Conservation (phyloP, 345 rosid species). For the Sisymbrium altissimum region DNA sequence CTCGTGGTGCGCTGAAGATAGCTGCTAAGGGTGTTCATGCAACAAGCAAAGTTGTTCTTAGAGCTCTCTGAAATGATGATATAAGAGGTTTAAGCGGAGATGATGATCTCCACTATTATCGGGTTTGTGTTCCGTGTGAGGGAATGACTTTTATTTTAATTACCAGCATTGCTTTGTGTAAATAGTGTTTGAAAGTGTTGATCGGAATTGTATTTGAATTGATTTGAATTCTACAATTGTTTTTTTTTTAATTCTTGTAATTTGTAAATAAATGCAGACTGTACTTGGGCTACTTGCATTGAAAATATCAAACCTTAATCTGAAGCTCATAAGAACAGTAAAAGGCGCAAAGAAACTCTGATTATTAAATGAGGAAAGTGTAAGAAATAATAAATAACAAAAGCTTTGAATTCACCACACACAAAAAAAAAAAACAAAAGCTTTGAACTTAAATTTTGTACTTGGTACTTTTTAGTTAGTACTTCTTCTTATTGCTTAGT, state of each 20-base stretch:
- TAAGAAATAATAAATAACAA: no score
- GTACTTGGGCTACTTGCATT: no score
- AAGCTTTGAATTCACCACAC: no score
- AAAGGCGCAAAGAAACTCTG: no score
- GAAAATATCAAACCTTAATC: no score
- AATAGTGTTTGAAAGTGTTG: conserved; percentile 33
- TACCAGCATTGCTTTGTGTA: conserved; percentile 10
- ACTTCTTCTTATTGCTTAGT: no score
- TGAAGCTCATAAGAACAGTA: no score
- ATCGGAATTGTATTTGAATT: conserved; percentile 2
- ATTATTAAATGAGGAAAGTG: no score
- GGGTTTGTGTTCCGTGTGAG: not conserved
- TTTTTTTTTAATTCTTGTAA: not conserved
- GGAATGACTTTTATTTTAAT: not conserved
- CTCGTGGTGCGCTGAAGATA: conserved; percentile 56
- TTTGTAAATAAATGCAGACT: not conserved
- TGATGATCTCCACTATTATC: conserved; percentile 2
- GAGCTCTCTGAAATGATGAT: conserved; percentile 49
- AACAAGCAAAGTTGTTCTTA: conserved; percentile 65
- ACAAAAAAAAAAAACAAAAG: no score
- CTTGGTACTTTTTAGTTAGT: no score
- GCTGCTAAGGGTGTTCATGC: conserved; percentile 69
- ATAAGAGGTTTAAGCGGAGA: not conserved
- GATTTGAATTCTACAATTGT: not conserved
- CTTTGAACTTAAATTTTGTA: no score